Percentiles rank a stretch among this genome's conserved stretches.
Evolutionary conservation across 306 rosid species (phyloP).

Genomic region (Malus asiatica): DNA sequence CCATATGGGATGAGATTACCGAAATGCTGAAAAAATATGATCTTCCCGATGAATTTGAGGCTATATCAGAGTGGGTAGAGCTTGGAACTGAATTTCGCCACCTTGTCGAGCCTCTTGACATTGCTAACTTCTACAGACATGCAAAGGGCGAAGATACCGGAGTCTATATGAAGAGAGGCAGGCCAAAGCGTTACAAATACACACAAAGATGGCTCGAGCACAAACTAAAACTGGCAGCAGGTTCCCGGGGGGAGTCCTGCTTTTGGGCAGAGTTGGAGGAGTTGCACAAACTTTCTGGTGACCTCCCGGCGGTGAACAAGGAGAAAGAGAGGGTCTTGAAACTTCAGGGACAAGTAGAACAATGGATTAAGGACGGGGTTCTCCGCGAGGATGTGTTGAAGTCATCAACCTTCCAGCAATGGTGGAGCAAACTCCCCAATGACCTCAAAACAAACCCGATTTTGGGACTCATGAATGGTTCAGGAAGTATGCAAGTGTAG

Average conservation of each 20-base stretch:
- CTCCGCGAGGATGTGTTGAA: slow-evolving; percentile 32
- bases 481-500: background rate
- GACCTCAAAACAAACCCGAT: slow-evolving; percentile 3
- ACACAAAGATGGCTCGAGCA: slow-evolving; percentile 73
- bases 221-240: background rate
- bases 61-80: slow-evolving; percentile 23
- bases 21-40: slow-evolving; percentile 56
- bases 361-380: slow-evolving; percentile 20
- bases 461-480: slow-evolving; percentile 18
- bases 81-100: slow-evolving; percentile 48
- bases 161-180: slow-evolving; percentile 36
- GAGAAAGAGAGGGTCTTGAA: background rate
- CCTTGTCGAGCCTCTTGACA: slow-evolving; percentile 69
- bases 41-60: slow-evolving; percentile 80
- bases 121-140: slow-evolving; percentile 74
- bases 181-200: slow-evolving; percentile 68
- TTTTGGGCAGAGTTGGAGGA: slow-evolving; percentile 81
- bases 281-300: slow-evolving; percentile 15
- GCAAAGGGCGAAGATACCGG: slow-evolving; percentile 49
- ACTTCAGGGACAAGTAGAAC: slow-evolving; percentile 16
- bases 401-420: slow-evolving; percentile 36
- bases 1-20: slow-evolving; percentile 65
- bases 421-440: slow-evolving; percentile 43
- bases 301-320: background rate
- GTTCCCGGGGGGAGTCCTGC: slow-evolving; percentile 36